Conservation (phyloP, 352 stramenopile genomes). For the Phytopythium boreale region DNA sequence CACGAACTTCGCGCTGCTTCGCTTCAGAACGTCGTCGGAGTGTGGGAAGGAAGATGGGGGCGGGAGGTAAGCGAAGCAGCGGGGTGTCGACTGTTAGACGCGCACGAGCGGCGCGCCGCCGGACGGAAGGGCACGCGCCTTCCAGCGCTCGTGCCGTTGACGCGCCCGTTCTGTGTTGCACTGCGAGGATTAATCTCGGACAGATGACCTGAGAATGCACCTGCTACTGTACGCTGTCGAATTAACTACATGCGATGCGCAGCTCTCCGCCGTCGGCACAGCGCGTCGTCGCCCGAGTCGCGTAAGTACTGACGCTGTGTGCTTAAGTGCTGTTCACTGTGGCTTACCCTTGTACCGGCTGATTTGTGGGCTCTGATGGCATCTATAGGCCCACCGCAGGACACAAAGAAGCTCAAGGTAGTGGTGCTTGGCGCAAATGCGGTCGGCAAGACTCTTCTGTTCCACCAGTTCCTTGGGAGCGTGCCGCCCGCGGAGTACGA, state of each 20-base stretch:
- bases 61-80: background rate
- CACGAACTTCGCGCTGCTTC: background rate
- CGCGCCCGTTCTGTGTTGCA: background rate
- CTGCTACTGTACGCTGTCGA: background rate
- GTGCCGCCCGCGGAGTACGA: conserved; percentile 14
- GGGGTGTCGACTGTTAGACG: background rate
- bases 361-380: background rate
- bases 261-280: conserved; percentile 1
- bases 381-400: background rate
- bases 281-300: background rate
- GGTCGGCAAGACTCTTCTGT: conserved; percentile 57
- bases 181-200: background rate
- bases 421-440: conserved; percentile 34
- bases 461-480: conserved; percentile 41
- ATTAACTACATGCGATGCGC: background rate
- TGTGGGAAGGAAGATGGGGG: background rate
- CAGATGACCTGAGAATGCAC: background rate
- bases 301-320: no score
- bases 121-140: background rate
- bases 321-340: no score
- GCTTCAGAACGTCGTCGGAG: background rate
- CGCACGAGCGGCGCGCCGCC: background rate
- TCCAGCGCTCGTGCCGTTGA: no score
- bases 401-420: conserved; percentile 39
- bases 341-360: no score